phyloP scores from a whole-genome alignment of 2,329 filamentous ascomycete species.

The Fusarium nelsonii region DNA sequence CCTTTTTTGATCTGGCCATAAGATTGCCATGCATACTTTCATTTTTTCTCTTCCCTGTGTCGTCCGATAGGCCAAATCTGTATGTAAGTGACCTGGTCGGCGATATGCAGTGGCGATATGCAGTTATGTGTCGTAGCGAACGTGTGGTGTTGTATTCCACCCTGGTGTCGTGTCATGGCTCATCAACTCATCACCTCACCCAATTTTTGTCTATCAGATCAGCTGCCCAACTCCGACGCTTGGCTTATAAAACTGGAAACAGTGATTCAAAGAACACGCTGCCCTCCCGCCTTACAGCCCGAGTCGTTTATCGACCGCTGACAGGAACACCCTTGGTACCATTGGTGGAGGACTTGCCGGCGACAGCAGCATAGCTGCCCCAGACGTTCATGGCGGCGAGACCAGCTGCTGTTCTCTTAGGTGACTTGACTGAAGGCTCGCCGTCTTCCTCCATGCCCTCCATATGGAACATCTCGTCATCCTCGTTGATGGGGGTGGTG shows the following conservation, averaged over 20 bases:
- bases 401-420: constrained; percentile 64
- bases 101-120: constrained; percentile 32
- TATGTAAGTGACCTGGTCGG: constrained; percentile 18
- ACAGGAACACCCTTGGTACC: constrained; percentile 50
- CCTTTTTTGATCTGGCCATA: constrained; percentile 47
- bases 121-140: constrained; percentile 30
- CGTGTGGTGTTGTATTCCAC: constrained; percentile 25
- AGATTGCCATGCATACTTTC: constrained; percentile 43
- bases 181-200: constrained; percentile 37
- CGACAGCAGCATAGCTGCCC: constrained; percentile 58
- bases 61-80: constrained; percentile 18
- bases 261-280: constrained; percentile 25
- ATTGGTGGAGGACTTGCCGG: constrained; percentile 48
- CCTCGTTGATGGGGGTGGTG: constrained; percentile 74
- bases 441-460: constrained; percentile 72
- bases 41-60: constrained; percentile 40
- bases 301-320: constrained; percentile 49
- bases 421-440: constrained; percentile 61
- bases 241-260: constrained; percentile 27
- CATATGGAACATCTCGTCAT: constrained; percentile 73
- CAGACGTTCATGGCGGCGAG: constrained; percentile 54
- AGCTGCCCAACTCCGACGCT: constrained; percentile 28
- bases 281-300: constrained; percentile 10
- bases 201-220: constrained; percentile 39
- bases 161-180: constrained; percentile 39